Evolutionary conservation across 768 basidiomycete species (phyloP), one percentile per base, ranked within the genome.

Genomic region (Filobasidium floriforme): DNA sequence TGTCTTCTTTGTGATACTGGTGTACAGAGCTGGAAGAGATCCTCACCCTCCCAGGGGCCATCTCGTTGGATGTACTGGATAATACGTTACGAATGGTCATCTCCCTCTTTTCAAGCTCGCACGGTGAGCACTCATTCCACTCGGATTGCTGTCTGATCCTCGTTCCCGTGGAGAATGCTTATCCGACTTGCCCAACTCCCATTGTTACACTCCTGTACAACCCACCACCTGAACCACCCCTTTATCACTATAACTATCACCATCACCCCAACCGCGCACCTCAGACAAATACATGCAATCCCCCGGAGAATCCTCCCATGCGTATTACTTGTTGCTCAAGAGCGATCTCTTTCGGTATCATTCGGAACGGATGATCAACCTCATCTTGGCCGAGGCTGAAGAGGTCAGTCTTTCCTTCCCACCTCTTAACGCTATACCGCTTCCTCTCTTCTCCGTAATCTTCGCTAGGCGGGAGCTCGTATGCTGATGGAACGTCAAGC

Each of bases 321-420:
- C 91, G 12, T 88, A 88, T 71, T 81, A 83, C 46, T 79, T 88
- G 37, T 80, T 98, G 14, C 81, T 93, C 49, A 84, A 86, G 62
- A 92, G 90, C 0, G 92, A 93, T 73, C 83, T 98, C 46, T 96
- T 97, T 72, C 78, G 84, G 1, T 93, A 89, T 73, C 92, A 97
- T 77, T 92, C 90, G 2, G 92, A 92, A 74, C 82, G 94, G 41
- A 93, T 93, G 89, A 85, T 87, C 63, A 88, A 90, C 70, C 83
- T 89, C 49, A 80, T 92, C 59, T 81, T 88, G 43, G 83, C 86
- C 59, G 86, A 90, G 71, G 84, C 84, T 14, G 82, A 84, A 75
- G 81, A 82, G 73, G 89, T 91, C 74, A 73, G 86, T 70, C 9
- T 24, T 41, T 18, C 66, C 43, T n/a, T n/a, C n/a, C n/a, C n/a